Percentiles rank a stretch among this genome's conserved stretches.
phyloP scores from a whole-genome alignment of 2,329 filamentous ascomycete genomes.

The Coleophoma crateriformis region DNA sequence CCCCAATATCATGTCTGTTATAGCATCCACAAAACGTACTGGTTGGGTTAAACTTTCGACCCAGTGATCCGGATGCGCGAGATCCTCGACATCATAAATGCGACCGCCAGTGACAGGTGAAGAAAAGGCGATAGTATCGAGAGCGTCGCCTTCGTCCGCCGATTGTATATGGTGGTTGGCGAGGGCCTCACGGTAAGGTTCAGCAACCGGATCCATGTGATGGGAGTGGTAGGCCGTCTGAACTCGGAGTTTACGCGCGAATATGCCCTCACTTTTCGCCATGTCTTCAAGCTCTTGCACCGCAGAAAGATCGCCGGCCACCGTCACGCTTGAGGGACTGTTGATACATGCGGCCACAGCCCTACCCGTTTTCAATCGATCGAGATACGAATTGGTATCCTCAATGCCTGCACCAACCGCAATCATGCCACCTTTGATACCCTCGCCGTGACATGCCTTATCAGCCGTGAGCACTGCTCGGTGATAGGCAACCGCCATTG shows the following conservation, averaged over 20 bases:
- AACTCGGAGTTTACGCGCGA: slow-evolving; percentile 11
- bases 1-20: slow-evolving; percentile 2
- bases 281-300: slow-evolving; percentile 1
- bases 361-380: slow-evolving; percentile 3
- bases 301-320: slow-evolving; percentile 12
- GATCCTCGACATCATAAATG: neutral
- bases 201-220: slow-evolving; percentile 25
- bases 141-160: no score
- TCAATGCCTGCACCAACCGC: slow-evolving; percentile 35
- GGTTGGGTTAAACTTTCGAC: slow-evolving; percentile 36
- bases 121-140: neutral
- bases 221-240: slow-evolving; percentile 19
- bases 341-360: slow-evolving; percentile 28
- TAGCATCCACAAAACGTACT: slow-evolving; percentile 31
- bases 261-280: neutral
- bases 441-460: slow-evolving; percentile 1
- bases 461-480: slow-evolving; percentile 23
- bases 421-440: slow-evolving; percentile 42
- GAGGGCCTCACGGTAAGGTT: slow-evolving; percentile 14
- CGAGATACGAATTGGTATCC: slow-evolving; percentile 5
- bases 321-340: slow-evolving; percentile 16
- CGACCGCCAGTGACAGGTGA: slow-evolving; percentile 33
- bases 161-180: neutral
- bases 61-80: slow-evolving; percentile 35
- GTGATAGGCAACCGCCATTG: slow-evolving; percentile 37